phyloP scores from a whole-genome alignment of 2,329 filamentous ascomycete genomes.

The Beauveria brongniartii region DNA sequence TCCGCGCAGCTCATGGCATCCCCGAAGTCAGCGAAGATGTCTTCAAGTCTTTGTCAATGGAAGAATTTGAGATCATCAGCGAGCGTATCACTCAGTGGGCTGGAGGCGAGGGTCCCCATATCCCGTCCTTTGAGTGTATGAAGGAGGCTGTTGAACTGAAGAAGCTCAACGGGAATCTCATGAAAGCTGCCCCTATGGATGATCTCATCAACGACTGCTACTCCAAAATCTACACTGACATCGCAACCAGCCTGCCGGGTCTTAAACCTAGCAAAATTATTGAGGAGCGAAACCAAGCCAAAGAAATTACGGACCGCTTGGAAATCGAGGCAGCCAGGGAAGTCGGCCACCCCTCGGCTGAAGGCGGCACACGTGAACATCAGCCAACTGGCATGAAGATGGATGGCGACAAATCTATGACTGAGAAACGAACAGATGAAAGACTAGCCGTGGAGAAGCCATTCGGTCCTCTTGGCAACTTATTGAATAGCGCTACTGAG shows the following conservation, averaged over 20 bases:
- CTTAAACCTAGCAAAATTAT: slow-evolving; percentile 38
- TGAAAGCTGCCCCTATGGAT: slow-evolving; percentile 80
- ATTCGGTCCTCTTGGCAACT: slow-evolving; percentile 24
- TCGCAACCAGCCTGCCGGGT: slow-evolving; percentile 52
- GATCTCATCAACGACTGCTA: slow-evolving; percentile 92
- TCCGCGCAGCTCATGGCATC: slow-evolving; percentile 42
- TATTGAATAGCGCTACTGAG: slow-evolving; percentile 35
- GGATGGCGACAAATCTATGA: not conserved
- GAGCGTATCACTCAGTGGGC: slow-evolving; percentile 50
- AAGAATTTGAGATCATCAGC: slow-evolving; percentile 50
- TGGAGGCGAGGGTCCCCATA: slow-evolving; percentile 27
- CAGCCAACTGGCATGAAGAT: not conserved
- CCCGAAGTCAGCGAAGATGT: slow-evolving; percentile 40
- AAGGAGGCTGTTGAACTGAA: slow-evolving; percentile 52
- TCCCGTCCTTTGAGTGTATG: slow-evolving; percentile 43
- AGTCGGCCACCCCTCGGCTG: slow-evolving; percentile 20
- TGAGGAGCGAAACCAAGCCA: slow-evolving; percentile 36
- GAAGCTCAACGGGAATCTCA: slow-evolving; percentile 75
- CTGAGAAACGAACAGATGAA: not conserved
- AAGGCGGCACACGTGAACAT: slow-evolving; percentile 14
- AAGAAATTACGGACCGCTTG: slow-evolving; percentile 31
- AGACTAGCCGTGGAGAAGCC: not conserved
- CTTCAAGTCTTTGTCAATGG: slow-evolving; percentile 44
- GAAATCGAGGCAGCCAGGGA: slow-evolving; percentile 23
- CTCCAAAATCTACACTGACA: slow-evolving; percentile 62